These are phyloP conservation scores for Grosmannia penicillata DNA, from an alignment of 2,329 filamentous ascomycete genomes.

Conservation along the genomic window DNA sequence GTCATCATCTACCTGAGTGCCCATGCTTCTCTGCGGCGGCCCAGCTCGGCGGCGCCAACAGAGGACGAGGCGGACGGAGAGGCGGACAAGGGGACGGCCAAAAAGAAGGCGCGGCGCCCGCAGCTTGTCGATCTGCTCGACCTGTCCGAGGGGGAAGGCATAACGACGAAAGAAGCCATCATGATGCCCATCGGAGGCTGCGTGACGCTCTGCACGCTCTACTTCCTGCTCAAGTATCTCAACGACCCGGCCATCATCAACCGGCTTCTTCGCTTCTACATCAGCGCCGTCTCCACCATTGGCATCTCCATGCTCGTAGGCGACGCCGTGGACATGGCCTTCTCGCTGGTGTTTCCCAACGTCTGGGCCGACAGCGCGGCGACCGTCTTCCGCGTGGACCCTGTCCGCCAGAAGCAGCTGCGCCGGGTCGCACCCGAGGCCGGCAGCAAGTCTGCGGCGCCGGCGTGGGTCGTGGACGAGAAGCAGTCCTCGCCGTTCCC, in stretches of 20 bases:
- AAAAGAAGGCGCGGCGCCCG: slow-evolving; percentile 1
- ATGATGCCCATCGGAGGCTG: slow-evolving; percentile 71
- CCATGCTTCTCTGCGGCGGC: slow-evolving; percentile 72
- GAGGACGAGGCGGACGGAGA: slow-evolving; percentile 13
- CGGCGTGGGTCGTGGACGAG: slow-evolving; percentile 14
- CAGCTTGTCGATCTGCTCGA: too few relatives aligned
- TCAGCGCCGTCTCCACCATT: slow-evolving; percentile 65
- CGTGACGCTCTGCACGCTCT: slow-evolving; percentile 54
- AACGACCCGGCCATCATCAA: slow-evolving; percentile 70
- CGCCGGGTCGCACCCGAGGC: background rate
- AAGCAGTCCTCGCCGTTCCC: slow-evolving; percentile 23
- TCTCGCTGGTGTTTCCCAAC: slow-evolving; percentile 58
- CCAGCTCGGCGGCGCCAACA: slow-evolving; percentile 58
- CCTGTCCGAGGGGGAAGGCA: slow-evolving; percentile 28
- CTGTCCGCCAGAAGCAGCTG: slow-evolving; percentile 23
- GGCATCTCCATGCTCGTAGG: slow-evolving; percentile 56
- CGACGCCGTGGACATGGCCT: slow-evolving; percentile 51
- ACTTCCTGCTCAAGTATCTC: slow-evolving; percentile 81
- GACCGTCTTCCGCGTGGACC: slow-evolving; percentile 28
- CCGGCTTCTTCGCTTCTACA: slow-evolving; percentile 70
- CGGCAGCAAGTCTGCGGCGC: background rate
- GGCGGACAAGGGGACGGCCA: slow-evolving; percentile 23
- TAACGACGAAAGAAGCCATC: slow-evolving; percentile 67
- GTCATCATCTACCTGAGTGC: slow-evolving; percentile 76
- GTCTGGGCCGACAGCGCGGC: slow-evolving; percentile 36